Percentiles rank a stretch among this genome's conserved stretches.
phyloP scores from a whole-genome alignment of 345 rosid species.

The Excoecaria cochinchinensis region DNA sequence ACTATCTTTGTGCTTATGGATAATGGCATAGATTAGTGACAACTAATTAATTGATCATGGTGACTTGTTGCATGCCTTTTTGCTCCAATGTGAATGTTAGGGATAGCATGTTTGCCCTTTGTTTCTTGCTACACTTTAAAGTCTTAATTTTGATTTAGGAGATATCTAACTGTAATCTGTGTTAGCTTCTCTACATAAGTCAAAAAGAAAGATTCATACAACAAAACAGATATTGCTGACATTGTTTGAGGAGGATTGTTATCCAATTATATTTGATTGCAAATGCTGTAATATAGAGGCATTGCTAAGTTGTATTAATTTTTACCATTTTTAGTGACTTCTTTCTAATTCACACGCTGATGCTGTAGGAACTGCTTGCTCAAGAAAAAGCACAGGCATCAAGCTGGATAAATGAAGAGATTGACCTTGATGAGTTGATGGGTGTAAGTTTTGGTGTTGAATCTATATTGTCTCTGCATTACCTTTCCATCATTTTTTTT shows the following conservation, averaged over 20 bases:
- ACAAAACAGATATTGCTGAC: background rate
- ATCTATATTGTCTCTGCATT: background rate
- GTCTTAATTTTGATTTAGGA: background rate
- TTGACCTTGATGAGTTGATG: conserved; percentile 94
- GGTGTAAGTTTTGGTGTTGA: conserved; percentile 58
- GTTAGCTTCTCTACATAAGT: background rate
- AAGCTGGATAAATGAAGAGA: conserved; percentile 54
- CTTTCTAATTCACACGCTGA: conserved; percentile 14
- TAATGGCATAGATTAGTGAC: too few species aligned
- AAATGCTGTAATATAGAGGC: background rate
- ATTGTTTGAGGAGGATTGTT: background rate
- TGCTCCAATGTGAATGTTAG: too few species aligned
- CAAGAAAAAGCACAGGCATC: conserved; percentile 68
- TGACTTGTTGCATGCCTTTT: too few species aligned
- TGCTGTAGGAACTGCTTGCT: conserved; percentile 60
- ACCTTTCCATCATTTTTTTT: background rate
- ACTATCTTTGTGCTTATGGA: too few species aligned
- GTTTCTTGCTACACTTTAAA: background rate
- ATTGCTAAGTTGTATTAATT: background rate
- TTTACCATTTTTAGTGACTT: background rate
- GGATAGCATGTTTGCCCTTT: background rate
- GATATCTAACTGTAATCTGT: background rate
- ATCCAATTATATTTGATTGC: background rate
- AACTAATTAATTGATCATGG: too few species aligned
- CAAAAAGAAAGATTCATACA: background rate